Evolutionary conservation across 1,139 yeast genomes (phyloP), one percentile per base, ranked within the genome.

Genomic region (Candida sp.): DNA sequence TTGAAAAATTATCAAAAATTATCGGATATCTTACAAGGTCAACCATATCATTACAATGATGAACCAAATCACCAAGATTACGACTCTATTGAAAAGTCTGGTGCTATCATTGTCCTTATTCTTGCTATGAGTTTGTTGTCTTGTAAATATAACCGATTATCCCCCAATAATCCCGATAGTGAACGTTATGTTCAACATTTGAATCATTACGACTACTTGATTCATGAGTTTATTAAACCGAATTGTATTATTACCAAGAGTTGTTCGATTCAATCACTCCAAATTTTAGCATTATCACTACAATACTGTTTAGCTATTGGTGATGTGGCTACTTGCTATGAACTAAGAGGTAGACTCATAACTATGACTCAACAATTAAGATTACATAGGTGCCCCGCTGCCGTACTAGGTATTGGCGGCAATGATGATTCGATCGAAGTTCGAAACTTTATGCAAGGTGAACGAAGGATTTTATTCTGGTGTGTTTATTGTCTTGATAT

Each of bases 331-430:
- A 82, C 89, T 1, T 77, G 90, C 46, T 89, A 88, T 66, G 86
- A 84, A 46, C 70, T 85, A 38, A 73, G 96, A 48, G 91, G 93
- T 37, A 71, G 84, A 53, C 83, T 86, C 5, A 81, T 85, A 5
- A 82, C 90, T 23, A 86, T 87, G 91, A 85, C 93, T 2, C 96
- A 87, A 56, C 95, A 90, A 53, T 67, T 90, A 43, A 79, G 97
- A 53, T 70, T 90, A 42, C 96, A 89, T 58, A 75, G 96, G 51
- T 86, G 96, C 63, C 96, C 96, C 11, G 86, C 91, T 11, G 91
- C 95, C 0, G 91, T 89, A 5, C 64, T 85, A 42, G 77, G 76
- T 0, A 56, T 70, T 21, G 60, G 64, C 43, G 64, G 67, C 1
- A 73, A 68, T 40, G 82, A 84, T 5, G 77, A 81, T 6, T 77